Evolutionary conservation across 805 yeast genomes (phyloP).

Genomic region (Pichia californica): DNA sequence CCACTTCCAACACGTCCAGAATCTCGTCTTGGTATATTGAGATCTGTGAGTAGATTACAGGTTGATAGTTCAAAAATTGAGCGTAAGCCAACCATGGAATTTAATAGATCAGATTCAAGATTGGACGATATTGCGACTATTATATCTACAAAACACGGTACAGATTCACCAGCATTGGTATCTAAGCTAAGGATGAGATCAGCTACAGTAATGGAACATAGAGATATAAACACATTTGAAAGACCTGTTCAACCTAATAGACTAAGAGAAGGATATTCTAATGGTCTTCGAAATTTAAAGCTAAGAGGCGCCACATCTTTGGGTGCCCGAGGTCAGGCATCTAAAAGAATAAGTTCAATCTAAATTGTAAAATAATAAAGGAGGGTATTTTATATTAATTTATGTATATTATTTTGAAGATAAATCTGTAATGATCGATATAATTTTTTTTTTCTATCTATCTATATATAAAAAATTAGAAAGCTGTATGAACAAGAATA

Average conservation of each 20-base stretch:
- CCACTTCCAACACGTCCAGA: slow-evolving; percentile 26
- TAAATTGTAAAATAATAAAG: not conserved
- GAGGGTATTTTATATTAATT: not conserved
- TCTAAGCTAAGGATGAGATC: not conserved
- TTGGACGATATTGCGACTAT: slow-evolving; percentile 9
- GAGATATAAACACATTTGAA: not conserved
- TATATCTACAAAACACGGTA: slow-evolving; percentile 12
- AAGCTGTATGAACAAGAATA: not conserved
- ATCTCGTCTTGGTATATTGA: slow-evolving; percentile 18
- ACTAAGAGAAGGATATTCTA: not conserved
- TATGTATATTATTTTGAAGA: not conserved
- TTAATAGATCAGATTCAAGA: slow-evolving; percentile 10
- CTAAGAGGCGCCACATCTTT: slow-evolving; percentile 7
- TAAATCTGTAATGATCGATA: too few relatives aligned
- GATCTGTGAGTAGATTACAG: slow-evolving; percentile 12
- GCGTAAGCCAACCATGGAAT: not conserved
- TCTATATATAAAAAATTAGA: not conserved
- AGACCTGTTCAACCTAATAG: not conserved
- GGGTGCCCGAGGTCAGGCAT: not conserved
- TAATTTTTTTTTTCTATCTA: too few relatives aligned
- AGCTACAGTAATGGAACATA: slow-evolving; percentile 4
- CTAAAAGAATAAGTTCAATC: slow-evolving; percentile 6
- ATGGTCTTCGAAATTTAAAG: not conserved
- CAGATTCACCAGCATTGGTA: slow-evolving; percentile 7
- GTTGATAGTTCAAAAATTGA: not conserved